Evolutionary conservation across 2,329 filamentous ascomycete genomes (phyloP).

Genomic region (Colletotrichum abscissum): DNA sequence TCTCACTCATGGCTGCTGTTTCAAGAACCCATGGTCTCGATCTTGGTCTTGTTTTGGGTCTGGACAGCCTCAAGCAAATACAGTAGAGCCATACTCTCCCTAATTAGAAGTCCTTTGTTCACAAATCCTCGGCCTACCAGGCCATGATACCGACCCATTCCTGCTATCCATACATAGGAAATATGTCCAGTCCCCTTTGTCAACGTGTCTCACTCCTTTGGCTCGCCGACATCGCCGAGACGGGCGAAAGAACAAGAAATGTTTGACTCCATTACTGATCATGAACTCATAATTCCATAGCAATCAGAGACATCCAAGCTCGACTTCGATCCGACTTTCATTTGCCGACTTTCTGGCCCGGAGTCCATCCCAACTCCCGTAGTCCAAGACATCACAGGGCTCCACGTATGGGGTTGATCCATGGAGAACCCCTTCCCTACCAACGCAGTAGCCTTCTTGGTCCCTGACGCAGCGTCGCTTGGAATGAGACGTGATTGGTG

Average conservation of each 20-base stretch:
- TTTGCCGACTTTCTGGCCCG: constrained; percentile 27
- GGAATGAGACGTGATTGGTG: not conserved
- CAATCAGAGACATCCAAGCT: not conserved
- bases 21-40: not conserved
- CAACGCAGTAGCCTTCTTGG: not conserved
- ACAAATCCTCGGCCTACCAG: not conserved
- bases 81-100: too few relatives aligned
- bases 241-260: not conserved
- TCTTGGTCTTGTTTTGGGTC: not conserved
- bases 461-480: not conserved
- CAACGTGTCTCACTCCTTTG: not conserved
- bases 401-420: too few relatives aligned
- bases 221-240: not conserved
- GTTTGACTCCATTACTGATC: not conserved
- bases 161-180: not conserved
- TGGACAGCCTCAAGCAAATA: too few relatives aligned
- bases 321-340: constrained; percentile 11
- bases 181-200: not conserved
- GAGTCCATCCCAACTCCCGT: not conserved
- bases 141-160: not conserved
- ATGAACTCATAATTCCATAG: not conserved
- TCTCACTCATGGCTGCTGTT: not conserved
- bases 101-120: not conserved
- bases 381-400: constrained; percentile 12
- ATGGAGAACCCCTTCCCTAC: not conserved